Percentiles rank a stretch among this genome's conserved stretches.
Conservation (phyloP, 1,139 yeast genomes). For the Meyerozyma elateridarum region DNA sequence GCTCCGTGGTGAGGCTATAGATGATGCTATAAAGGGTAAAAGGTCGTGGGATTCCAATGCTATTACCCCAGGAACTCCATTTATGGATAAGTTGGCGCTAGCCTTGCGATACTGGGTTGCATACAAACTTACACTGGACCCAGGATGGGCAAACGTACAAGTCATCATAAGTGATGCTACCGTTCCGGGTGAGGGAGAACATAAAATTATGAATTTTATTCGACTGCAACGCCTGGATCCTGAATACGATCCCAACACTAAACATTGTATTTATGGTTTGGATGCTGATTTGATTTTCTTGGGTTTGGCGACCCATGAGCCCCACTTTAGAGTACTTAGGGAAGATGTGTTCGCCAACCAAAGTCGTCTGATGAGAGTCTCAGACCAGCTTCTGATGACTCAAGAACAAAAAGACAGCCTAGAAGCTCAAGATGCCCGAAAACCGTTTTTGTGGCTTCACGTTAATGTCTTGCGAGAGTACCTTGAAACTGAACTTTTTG, state of each 20-base stretch:
- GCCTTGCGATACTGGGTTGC: slow-evolving; percentile 89
- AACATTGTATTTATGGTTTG: slow-evolving; percentile 92
- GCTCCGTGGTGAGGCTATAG: slow-evolving; percentile 60
- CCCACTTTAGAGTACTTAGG: slow-evolving; percentile 87
- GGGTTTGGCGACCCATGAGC: slow-evolving; percentile 95
- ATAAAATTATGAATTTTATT: slow-evolving; percentile 91
- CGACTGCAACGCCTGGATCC: slow-evolving; percentile 82
- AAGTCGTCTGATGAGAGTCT: slow-evolving; percentile 41
- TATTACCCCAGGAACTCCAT: slow-evolving; percentile 98
- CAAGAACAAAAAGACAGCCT: slow-evolving; percentile 54
- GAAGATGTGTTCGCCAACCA: slow-evolving; percentile 90
- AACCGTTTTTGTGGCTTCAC: slow-evolving; percentile 94
- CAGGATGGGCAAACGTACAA: slow-evolving; percentile 85
- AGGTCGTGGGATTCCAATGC: slow-evolving; percentile 86
- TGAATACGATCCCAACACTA: slow-evolving; percentile 80
- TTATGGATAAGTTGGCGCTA: slow-evolving; percentile 83
- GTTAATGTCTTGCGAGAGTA: slow-evolving; percentile 86
- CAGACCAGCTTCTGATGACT: slow-evolving; percentile 54
- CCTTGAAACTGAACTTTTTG: slow-evolving; percentile 71
- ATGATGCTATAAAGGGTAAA: slow-evolving; percentile 55
- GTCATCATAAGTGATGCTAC: slow-evolving; percentile 91
- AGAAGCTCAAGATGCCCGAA: slow-evolving; percentile 56
- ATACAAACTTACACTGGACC: slow-evolving; percentile 77
- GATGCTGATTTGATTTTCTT: slow-evolving; percentile 97
- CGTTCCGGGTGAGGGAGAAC: slow-evolving; percentile 99